Evolutionary conservation across 306 rosid genomes (phyloP).

Genomic region (Pterocarpus santalinus): DNA sequence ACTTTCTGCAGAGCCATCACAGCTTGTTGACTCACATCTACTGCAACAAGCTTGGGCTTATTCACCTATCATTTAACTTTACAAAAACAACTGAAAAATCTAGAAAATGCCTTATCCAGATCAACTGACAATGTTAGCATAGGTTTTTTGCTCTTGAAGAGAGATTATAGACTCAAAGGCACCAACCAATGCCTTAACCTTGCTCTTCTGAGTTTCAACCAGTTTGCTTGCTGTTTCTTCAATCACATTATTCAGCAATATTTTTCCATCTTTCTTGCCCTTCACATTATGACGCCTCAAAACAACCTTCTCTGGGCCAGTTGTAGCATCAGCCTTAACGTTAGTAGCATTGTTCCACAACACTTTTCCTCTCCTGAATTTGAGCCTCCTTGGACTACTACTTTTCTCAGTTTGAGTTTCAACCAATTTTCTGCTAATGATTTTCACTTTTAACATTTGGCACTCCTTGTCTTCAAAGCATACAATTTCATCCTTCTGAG

Average conservation of each 20-base stretch:
- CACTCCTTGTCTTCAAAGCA: slow-evolving; percentile 52
- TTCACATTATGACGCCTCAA: slow-evolving; percentile 78
- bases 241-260: slow-evolving; percentile 71
- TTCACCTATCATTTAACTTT: slow-evolving; percentile 37
- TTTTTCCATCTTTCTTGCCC: slow-evolving; percentile 69
- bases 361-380: slow-evolving; percentile 59
- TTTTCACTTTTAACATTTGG: slow-evolving; percentile 47
- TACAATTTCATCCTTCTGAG: slow-evolving; percentile 46
- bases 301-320: slow-evolving; percentile 61
- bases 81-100: slow-evolving; percentile 28
- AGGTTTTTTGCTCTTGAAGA: slow-evolving; percentile 68
- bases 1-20: slow-evolving; percentile 37
- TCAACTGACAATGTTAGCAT: slow-evolving; percentile 52
- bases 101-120: slow-evolving; percentile 32
- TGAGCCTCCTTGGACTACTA: slow-evolving; percentile 58
- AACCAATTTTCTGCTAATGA: slow-evolving; percentile 58
- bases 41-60: slow-evolving; percentile 51
- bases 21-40: slow-evolving; percentile 51
- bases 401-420: slow-evolving; percentile 54
- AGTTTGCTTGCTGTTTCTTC: slow-evolving; percentile 88
- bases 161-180: slow-evolving; percentile 91
- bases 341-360: slow-evolving; percentile 54
- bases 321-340: slow-evolving; percentile 38
- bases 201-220: slow-evolving; percentile 68
- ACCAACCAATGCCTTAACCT: slow-evolving; percentile 91